Conservation (phyloP, 176 grass and related monocot genomes). For the Zoysia pacifica region DNA sequence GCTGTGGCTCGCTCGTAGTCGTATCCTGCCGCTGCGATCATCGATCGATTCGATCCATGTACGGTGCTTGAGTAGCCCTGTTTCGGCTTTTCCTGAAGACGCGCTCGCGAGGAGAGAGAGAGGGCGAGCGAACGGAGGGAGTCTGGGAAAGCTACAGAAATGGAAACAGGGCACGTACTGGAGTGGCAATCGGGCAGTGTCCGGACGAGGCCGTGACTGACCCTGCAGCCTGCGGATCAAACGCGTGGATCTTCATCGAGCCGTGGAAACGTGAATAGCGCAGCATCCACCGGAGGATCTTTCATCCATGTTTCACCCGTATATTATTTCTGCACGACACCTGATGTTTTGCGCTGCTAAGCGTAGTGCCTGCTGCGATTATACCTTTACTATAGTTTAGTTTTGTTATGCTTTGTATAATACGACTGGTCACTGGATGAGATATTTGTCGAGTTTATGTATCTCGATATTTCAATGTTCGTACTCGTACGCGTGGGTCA, state of each 20-base stretch:
- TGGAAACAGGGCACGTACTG: not conserved
- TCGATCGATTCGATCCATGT: not conserved
- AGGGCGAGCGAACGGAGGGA: not conserved
- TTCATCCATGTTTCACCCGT: constrained; percentile 7
- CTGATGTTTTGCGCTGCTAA: not conserved
- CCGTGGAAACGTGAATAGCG: not conserved
- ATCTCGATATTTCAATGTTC: no score
- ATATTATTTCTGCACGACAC: not conserved
- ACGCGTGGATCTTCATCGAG: not conserved
- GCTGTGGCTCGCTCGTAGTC: no score
- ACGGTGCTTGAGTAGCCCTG: not conserved
- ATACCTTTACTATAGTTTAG: not conserved
- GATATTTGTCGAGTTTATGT: no score
- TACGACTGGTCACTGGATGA: no score
- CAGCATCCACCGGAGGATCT: constrained; percentile 14
- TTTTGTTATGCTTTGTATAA: not conserved
- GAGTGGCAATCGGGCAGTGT: not conserved
- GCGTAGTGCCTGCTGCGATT: no score
- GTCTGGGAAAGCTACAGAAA: not conserved
- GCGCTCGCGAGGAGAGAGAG: not conserved
- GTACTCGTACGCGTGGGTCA: no score
- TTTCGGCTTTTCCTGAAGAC: constrained; percentile 22
- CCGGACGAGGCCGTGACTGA: not conserved
- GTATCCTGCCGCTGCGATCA: not conserved
- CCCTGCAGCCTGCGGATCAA: constrained; percentile 2